Conservation (phyloP, 2,329 filamentous ascomycete species). For the Stromatinia cepivora region DNA sequence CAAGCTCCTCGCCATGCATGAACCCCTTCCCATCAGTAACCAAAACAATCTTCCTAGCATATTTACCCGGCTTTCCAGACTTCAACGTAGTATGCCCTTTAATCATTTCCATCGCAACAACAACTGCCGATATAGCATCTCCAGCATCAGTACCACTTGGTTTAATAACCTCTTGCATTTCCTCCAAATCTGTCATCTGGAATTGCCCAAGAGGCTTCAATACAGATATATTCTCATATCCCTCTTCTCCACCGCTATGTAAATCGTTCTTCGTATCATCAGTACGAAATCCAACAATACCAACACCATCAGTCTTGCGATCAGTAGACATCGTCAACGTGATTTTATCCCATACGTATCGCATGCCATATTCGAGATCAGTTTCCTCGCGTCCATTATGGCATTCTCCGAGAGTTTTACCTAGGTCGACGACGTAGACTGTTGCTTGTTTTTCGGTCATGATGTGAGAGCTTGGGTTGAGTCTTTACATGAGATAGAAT, state of each 20-base stretch:
- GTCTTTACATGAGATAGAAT: neutral
- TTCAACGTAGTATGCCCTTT: slow-evolving; percentile 70
- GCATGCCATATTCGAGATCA: slow-evolving; percentile 86
- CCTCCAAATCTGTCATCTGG: slow-evolving; percentile 67
- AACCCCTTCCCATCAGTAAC: slow-evolving; percentile 77
- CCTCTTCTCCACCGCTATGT: slow-evolving; percentile 52
- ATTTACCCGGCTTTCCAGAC: slow-evolving; percentile 58
- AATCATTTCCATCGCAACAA: slow-evolving; percentile 87
- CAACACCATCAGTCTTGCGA: slow-evolving; percentile 71
- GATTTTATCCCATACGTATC: slow-evolving; percentile 94
- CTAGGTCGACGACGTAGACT: slow-evolving; percentile 88
- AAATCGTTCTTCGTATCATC: slow-evolving; percentile 73
- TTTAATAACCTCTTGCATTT: slow-evolving; percentile 62
- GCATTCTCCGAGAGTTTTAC: slow-evolving; percentile 75
- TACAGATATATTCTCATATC: slow-evolving; percentile 80
- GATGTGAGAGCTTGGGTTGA: slow-evolving; percentile 29
- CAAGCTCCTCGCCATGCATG: slow-evolving; percentile 71
- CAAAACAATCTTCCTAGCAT: slow-evolving; percentile 75
- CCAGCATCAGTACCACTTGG: slow-evolving; percentile 69
- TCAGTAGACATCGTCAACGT: slow-evolving; percentile 66
- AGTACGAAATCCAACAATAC: slow-evolving; percentile 82
- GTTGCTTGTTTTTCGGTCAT: slow-evolving; percentile 96
- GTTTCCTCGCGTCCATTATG: slow-evolving; percentile 71
- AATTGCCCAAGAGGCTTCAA: slow-evolving; percentile 65
- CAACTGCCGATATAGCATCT: slow-evolving; percentile 84